Evolutionary conservation across 371 early-diverging fungal species (phyloP), one percentile per base, ranked within the genome.

Genomic region (Lichtheimia ornata): DNA sequence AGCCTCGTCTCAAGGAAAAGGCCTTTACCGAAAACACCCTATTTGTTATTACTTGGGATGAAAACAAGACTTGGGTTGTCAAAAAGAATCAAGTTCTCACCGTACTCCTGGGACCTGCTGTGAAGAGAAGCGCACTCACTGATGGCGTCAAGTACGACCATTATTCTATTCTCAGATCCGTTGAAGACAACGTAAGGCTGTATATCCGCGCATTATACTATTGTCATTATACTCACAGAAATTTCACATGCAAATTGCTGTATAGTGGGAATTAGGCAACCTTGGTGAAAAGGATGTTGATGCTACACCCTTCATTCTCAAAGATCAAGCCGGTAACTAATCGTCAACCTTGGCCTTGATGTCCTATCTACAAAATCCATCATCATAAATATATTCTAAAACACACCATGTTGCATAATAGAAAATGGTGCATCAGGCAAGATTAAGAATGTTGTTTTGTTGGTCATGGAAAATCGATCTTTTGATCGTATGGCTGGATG

Each of bases 21-120:
- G 63, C 52, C 9, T 72, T 81, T 66, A 75, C 45, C 44, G 67
- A 71, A 54, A 78, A 82, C 66, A 84, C 83, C 7, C 56, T 85
- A 30, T 77, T 87, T 25, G 65, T 85, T 22, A 17, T 85, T 14
- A 84, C 83, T 13, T 88, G 77, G 61, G 86, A 86, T 56, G 88
- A 84, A 63, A 55, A 58, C 44, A 44, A 56, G 4, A 70, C 67
- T 28, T 70, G 69, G 28, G 28, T 50, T 42, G 45, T 56, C 5
- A 50, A 50, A 18, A 27, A 27, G n/a, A 72, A 80, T 55, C 61
- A 64, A 30, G 63, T 74, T 45, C 63, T 58, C 49, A 70, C 81
- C 9, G 62, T 67, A 7, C 59, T 74, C 2, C 53, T 76, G 50
- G 81, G 81, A 9, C 69, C 72, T 20, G 60, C 60, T 58, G 59